Evolutionary conservation across 2,329 filamentous ascomycete genomes (phyloP).

Genomic region (Diaporthe citriasiana): DNA sequence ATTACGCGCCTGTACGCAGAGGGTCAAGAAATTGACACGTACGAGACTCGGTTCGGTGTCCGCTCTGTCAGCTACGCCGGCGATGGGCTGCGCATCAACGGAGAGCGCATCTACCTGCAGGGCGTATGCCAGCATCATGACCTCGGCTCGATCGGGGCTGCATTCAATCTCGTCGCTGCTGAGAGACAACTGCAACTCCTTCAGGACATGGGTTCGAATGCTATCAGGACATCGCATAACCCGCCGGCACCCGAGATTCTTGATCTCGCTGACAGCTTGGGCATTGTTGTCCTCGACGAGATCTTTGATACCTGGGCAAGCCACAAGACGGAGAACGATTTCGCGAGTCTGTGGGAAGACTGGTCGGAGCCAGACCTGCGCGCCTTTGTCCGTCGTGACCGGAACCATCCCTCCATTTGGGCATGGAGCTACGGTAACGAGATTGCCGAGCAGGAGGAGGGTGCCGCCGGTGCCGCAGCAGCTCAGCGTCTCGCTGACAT

Average conservation of each 20-base stretch:
- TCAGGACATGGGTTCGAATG: conserved; percentile 64
- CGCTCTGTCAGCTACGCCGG: conserved; percentile 58
- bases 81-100: conserved; percentile 61
- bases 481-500: conserved; percentile 58
- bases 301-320: conserved; percentile 65
- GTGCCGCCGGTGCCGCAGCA: conserved; percentile 49
- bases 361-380: conserved; percentile 68
- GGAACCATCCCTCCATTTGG: conserved; percentile 68
- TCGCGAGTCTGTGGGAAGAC: conserved; percentile 64
- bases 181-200: conserved; percentile 65
- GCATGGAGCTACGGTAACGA: conserved; percentile 70
- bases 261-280: conserved; percentile 63
- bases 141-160: conserved; percentile 63
- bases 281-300: conserved; percentile 66
- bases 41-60: conserved; percentile 66
- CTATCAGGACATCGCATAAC: conserved; percentile 67
- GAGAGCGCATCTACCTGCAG: conserved; percentile 58
- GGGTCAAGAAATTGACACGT: conserved; percentile 55
- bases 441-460: conserved; percentile 60
- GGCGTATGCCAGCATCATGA: conserved; percentile 67
- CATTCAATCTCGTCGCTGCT: conserved; percentile 63
- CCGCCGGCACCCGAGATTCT: conserved; percentile 65
- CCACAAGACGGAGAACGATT: conserved; percentile 62
- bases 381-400: conserved; percentile 64
- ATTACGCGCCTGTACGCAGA: conserved; percentile 55